Base-by-base conservation (phyloP, 78 protist species). In the Isochrysis galbana region DNA sequence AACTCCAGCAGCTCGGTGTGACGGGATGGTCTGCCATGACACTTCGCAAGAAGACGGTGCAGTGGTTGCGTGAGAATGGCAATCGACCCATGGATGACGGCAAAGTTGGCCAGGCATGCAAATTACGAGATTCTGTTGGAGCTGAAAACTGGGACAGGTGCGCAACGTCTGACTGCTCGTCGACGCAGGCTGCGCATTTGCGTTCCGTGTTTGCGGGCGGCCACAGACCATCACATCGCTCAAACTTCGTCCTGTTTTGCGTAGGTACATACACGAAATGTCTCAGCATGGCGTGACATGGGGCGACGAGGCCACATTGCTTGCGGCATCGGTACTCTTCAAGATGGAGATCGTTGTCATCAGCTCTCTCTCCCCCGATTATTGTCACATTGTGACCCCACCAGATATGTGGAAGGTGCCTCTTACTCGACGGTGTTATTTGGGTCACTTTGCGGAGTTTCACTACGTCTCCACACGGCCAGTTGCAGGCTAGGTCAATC, bases 281-380 rank as follows among this genome's bases (percentile, higher is more conserved):
- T 7, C 1, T 2, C 47, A 39, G 47, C 47, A 77, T 11, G 86
- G 86, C 17, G 34, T 38, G 36, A 77, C 86, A 11, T 77, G 86
- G 86, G 86, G 86, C 44, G 86, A 77, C 34, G 86, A 77, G 61
- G 88, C 47, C 36, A 80, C 88, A 38, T 54, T 80, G 41, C 88
- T 80, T 38, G 88, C 88, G 36, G 55, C 32, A 11, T 80, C 88
- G 23, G 88, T 44, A 0, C 17, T 41, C 29, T 44, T 41, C 55
- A 38, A 23, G 48, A 41, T 54, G 29, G 88, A 80, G 54, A 80
- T 80, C 55, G 48, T 41, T 21, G 55, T 80, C 38, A 80, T 80
- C 88, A 44, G 55, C 26, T 80, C 88, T 34, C 47, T 80, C 39
- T 44, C 88, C 22, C 44, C 26, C 25, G 88, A 80, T 14, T 80